These are phyloP conservation scores for Pseudogymnoascus sp. DNA, from an alignment of 2,329 filamentous ascomycete genomes.

Conservation along the genomic window DNA sequence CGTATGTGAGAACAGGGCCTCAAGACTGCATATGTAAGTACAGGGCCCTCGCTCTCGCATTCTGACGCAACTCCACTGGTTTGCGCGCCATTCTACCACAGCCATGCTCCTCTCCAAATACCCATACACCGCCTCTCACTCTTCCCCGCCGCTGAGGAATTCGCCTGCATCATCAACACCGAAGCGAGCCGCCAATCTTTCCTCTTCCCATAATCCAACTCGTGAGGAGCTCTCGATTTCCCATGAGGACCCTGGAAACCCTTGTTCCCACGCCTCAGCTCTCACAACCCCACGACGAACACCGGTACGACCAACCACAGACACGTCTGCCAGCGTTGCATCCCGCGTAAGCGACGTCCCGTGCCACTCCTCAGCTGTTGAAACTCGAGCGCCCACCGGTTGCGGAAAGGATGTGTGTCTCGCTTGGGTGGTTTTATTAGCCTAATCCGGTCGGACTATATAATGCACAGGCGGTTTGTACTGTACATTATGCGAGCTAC, in stretches of 20 bases:
- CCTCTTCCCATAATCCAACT: background rate
- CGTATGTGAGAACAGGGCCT: background rate
- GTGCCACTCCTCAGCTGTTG: background rate
- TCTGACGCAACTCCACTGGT: background rate
- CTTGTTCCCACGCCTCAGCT: background rate
- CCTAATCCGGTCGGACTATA: background rate
- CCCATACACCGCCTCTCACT: constrained; percentile 3
- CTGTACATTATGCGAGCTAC: background rate
- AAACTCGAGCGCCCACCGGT: background rate
- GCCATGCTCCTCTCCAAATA: background rate
- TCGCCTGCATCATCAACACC: background rate
- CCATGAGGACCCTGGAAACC: background rate
- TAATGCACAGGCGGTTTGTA: background rate
- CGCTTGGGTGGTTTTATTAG: background rate
- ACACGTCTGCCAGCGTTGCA: constrained; percentile 1
- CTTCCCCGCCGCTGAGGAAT: background rate
- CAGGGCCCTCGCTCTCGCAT: background rate
- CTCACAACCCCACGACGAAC: background rate
- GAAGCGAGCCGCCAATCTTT: background rate
- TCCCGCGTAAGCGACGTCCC: background rate
- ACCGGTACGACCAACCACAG: background rate
- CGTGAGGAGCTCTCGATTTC: background rate
- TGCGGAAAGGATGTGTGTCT: background rate
- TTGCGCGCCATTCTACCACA: background rate
- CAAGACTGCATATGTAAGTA: background rate